phyloP scores from a whole-genome alignment of 306 rosid genomes.

The Lathyrus tuberosus region DNA sequence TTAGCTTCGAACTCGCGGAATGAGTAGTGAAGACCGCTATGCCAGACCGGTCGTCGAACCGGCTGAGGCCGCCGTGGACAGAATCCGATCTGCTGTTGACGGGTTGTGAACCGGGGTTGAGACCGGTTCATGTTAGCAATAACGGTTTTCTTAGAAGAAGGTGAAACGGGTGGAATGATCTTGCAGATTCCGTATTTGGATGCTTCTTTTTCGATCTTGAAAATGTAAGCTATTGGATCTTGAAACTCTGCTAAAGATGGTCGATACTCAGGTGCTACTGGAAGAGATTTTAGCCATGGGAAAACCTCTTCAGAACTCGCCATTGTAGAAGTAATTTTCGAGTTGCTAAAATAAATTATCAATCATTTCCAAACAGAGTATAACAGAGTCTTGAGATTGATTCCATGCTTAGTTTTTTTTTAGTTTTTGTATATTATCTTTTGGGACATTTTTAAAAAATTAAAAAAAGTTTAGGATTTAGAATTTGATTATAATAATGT shows the following conservation, averaged over 20 bases:
- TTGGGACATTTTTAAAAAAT: neutral
- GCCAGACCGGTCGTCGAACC: constrained; percentile 73
- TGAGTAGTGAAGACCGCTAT: constrained; percentile 71
- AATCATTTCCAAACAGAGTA: constrained; percentile 39
- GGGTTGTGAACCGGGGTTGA: constrained; percentile 74
- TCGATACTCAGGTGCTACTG: constrained; percentile 72
- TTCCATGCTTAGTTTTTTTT: constrained; percentile 41
- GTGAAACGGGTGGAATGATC: constrained; percentile 71
- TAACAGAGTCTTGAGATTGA: constrained; percentile 36
- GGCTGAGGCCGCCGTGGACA: constrained; percentile 70
- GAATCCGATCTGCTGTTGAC: constrained; percentile 89
- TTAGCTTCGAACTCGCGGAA: constrained; percentile 62
- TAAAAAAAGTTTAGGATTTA: neutral
- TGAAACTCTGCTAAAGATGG: constrained; percentile 74
- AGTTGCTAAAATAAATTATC: neutral
- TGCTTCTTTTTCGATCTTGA: constrained; percentile 84
- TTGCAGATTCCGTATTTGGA: constrained; percentile 81
- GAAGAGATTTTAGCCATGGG: constrained; percentile 71
- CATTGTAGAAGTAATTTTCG: constrained; percentile 23
- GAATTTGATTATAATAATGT: constrained; percentile 14
- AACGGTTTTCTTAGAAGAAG: constrained; percentile 68
- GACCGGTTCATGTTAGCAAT: constrained; percentile 62
- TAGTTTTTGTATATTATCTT: constrained; percentile 16
- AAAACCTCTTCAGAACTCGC: constrained; percentile 67
- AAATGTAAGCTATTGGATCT: constrained; percentile 89